Evolutionary conservation across 768 basidiomycete species (phyloP), one percentile per base, ranked within the genome.

Genomic region (Butyriboletus loyo): DNA sequence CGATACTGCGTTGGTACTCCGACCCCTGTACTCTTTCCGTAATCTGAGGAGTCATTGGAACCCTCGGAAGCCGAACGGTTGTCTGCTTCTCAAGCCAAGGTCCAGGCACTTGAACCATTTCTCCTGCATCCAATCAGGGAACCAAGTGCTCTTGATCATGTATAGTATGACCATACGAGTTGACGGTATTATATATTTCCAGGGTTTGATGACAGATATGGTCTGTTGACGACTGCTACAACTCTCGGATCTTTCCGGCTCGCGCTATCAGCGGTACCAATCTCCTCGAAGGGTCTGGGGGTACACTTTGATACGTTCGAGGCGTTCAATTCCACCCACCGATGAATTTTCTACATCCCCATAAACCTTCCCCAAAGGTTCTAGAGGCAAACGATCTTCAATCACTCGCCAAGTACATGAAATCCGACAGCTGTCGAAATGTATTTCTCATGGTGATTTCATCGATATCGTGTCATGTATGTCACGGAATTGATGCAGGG

Each of bases 381-480:
- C 64, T 76, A 11, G 66, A 73, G 15, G 70, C 41, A 15, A 65
- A 67, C 38, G 76, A 80, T 49, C 56, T 80, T 9, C 60, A 69
- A 10, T 72, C 73, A 1, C 67, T 90, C 10, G 86, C 83, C 4
- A 76, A 83, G 53, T 88, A 86, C 68, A 86, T 91, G 56, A 74
- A 83, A 54, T 87, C 87, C 1, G 73, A 81, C 30, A 68, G 75
- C 52, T 91, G 89, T 72, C 80, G 76, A 56, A 85, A 82, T 22
- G 73, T 92, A 13, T 81, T 84, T 52, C 73, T 91, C 47, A 88
- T 92, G 88, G 89, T 89, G 53, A 68, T 50, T 51, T 25, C 44
- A 35, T 49, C 30, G 4, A 42, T 31, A 15, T 34, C 14, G 32
- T 38, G 28, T 50, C 30, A 36, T 17, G 19, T 38, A 15, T 34